Evolutionary conservation across 1,139 yeast species (phyloP).

Genomic region (Kodamaea plutei): DNA sequence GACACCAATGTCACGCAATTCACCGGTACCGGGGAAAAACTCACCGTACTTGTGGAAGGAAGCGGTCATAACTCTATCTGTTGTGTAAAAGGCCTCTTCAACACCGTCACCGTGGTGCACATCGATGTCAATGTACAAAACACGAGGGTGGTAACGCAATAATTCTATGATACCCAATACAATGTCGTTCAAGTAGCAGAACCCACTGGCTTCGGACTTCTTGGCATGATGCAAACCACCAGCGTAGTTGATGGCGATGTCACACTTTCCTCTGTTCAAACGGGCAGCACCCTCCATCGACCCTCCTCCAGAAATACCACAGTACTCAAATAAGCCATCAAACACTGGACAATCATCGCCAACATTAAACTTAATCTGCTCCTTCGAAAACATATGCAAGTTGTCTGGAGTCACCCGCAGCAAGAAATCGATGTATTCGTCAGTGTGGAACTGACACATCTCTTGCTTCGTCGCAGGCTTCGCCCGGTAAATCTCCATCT

Average conservation of each 20-base stretch:
- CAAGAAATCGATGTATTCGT: constrained; percentile 91
- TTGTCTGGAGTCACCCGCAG: constrained; percentile 94
- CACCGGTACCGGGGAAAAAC: constrained; percentile 96
- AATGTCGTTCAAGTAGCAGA: constrained; percentile 84
- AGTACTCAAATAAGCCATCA: constrained; percentile 92
- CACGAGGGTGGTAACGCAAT: constrained; percentile 88
- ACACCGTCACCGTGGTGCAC: constrained; percentile 99
- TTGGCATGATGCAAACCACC: constrained; percentile 98
- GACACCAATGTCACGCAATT: constrained; percentile 80
- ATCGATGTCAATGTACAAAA: constrained; percentile 92
- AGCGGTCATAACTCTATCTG: constrained; percentile 96
- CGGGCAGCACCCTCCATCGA: constrained; percentile 97
- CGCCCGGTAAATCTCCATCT: constrained; percentile 95
- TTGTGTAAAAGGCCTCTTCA: constrained; percentile 94
- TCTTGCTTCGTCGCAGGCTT: constrained; percentile 98
- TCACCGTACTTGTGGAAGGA: constrained; percentile 97
- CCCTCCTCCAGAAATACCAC: constrained; percentile 94
- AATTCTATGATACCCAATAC: constrained; percentile 89
- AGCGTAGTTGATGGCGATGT: constrained; percentile 93
- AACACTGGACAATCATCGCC: constrained; percentile 98
- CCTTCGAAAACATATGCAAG: constrained; percentile 84
- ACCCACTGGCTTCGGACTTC: constrained; percentile 92
- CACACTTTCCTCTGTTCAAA: constrained; percentile 87
- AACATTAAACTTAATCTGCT: constrained; percentile 90
- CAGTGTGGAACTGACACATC: constrained; percentile 98